A percentile compares a stretch with the other conserved stretches of the same genome.
These are phyloP conservation scores for Triticum turgidum DNA, from an alignment of 176 grass and related monocot genomes.

Conservation along the genomic window DNA sequence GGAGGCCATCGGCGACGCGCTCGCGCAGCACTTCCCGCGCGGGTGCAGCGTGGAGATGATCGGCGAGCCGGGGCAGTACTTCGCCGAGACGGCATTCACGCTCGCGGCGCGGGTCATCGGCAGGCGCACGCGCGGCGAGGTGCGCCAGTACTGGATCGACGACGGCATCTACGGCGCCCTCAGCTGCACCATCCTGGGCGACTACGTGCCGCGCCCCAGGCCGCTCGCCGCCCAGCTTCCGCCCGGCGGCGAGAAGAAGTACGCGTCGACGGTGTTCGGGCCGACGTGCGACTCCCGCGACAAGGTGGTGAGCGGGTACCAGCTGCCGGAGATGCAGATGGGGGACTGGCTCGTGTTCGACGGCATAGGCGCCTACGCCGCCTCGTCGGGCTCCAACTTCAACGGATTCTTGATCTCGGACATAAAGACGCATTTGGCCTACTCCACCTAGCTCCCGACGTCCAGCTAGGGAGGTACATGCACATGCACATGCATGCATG, in stretches of 20 bases:
- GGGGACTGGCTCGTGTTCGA: constrained; percentile 20
- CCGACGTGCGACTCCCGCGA: not conserved
- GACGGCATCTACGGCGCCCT: not conserved
- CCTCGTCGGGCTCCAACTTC: not conserved
- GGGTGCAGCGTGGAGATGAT: not conserved
- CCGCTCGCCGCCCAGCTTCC: not conserved
- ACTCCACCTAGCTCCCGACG: not conserved
- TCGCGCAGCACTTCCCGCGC: not conserved
- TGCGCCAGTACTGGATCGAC: constrained; percentile 16
- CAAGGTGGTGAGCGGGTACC: not conserved
- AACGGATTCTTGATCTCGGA: not conserved
- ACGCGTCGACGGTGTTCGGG: not conserved
- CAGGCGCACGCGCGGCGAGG: not conserved
- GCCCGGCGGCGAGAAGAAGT: not conserved
- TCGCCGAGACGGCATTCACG: not conserved
- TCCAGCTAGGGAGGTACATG: too few relatives aligned
- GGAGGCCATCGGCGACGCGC: not conserved
- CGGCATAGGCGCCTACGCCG: not conserved
- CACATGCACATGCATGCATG: too few relatives aligned
- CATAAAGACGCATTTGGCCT: not conserved
- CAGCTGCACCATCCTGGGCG: not conserved
- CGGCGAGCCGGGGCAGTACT: constrained; percentile 1
- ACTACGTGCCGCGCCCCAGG: not conserved
- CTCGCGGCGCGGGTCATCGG: not conserved
- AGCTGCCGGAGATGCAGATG: not conserved